A percentile compares a stretch with the other conserved stretches of the same genome.
These are phyloP conservation scores for Achaetomium macrosporum DNA, from an alignment of 2,329 filamentous ascomycete species.

Conservation along the genomic window DNA sequence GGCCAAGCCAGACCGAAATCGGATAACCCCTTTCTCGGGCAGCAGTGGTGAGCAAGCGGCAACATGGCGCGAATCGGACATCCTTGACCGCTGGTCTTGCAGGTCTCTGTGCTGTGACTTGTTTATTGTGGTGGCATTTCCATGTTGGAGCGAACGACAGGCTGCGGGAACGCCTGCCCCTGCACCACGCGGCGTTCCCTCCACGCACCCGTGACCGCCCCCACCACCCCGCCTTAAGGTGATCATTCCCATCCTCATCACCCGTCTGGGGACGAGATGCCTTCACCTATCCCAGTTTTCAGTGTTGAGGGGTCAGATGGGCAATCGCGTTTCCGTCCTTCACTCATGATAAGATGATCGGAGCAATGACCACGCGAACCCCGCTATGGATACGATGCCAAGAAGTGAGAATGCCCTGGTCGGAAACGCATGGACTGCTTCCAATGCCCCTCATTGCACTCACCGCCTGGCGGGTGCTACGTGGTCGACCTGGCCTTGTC, in stretches of 20 bases:
- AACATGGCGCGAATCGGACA: conserved; percentile 6
- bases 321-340: too few relatives aligned
- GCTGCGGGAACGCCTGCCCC: neutral
- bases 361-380: too few relatives aligned
- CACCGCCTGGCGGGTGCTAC: conserved; percentile 8
- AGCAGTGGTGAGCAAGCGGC: conserved; percentile 7
- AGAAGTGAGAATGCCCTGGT: too few relatives aligned
- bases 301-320: too few relatives aligned
- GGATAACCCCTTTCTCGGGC: conserved; percentile 14
- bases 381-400: too few relatives aligned
- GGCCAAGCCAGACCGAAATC: neutral
- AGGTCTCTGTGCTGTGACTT: neutral
- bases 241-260: too few relatives aligned
- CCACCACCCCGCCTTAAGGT: conserved; percentile 6
- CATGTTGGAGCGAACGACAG: neutral
- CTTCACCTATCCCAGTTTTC: too few relatives aligned
- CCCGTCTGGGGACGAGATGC: too few relatives aligned
- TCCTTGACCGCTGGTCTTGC: conserved; percentile 20
- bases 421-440: neutral
- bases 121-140: conserved; percentile 3
- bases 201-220: neutral
- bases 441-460: neutral
- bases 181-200: conserved; percentile 7
- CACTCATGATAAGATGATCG: too few relatives aligned
- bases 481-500: neutral